A percentile compares a stretch with the other conserved stretches of the same genome.
These are phyloP conservation scores for Cylindrotheca fusiformis DNA, from an alignment of 108 stramenopile species.

Conservation along the genomic window DNA sequence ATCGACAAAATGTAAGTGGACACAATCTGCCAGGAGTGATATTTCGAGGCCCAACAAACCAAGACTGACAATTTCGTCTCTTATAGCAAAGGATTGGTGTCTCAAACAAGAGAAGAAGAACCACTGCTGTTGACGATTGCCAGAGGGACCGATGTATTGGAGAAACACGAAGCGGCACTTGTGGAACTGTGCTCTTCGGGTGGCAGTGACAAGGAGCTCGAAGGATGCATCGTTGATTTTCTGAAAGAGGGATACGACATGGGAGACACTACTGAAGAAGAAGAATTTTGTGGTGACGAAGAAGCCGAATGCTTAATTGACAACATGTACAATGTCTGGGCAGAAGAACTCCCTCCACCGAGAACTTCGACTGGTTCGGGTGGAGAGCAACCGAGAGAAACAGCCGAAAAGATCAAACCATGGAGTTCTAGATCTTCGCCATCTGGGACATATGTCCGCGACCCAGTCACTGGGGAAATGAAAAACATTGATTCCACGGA, in stretches of 20 bases:
- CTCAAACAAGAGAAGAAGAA: constrained; percentile 41
- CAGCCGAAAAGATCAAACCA: constrained; percentile 36
- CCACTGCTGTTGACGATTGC: constrained; percentile 41
- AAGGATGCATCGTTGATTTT: constrained; percentile 40
- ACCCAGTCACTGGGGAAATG: constrained; percentile 78
- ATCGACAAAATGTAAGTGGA: constrained; percentile 58
- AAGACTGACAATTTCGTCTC: background rate
- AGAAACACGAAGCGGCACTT: constrained; percentile 61
- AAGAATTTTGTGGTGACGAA: constrained; percentile 10
- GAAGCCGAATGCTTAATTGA: constrained; percentile 51
- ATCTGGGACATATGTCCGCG: constrained; percentile 74
- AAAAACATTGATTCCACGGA: constrained; percentile 70
- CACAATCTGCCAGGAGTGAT: background rate
- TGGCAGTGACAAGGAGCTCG: constrained; percentile 27
- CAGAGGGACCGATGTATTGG: constrained; percentile 56
- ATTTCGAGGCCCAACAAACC: constrained; percentile 3
- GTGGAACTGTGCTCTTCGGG: constrained; percentile 60
- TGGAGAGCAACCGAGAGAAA: background rate
- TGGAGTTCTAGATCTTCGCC: constrained; percentile 75
- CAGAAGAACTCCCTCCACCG: constrained; percentile 47
- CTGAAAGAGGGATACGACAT: constrained; percentile 19
- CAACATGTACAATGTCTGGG: constrained; percentile 51
- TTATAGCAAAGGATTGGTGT: constrained; percentile 40
- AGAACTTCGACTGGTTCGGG: constrained; percentile 16
- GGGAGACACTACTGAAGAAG: constrained; percentile 2